Conservation (phyloP, 2,329 filamentous ascomycete species). For the Elsinoe australis region DNA sequence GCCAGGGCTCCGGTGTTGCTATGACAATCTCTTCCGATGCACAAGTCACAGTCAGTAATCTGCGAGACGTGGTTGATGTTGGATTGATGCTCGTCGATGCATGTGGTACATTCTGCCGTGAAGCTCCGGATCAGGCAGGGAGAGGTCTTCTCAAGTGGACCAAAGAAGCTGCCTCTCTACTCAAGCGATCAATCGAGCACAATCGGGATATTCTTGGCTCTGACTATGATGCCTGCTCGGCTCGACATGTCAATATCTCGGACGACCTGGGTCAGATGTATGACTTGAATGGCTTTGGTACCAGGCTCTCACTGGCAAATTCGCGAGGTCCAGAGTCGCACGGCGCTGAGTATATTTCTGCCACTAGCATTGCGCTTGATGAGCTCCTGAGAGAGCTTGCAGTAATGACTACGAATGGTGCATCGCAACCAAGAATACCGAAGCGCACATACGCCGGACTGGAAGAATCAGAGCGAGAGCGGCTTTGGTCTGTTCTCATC, state of each 20-base stretch:
- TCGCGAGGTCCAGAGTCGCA: too few species aligned
- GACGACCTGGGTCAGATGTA: too few species aligned
- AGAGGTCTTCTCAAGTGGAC: not conserved
- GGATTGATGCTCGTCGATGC: not conserved
- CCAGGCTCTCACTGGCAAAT: too few species aligned
- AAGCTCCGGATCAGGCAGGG: not conserved
- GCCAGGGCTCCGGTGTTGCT: constrained; percentile 15
- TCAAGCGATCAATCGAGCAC: not conserved
- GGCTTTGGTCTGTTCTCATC: constrained; percentile 13
- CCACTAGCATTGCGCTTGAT: too few species aligned
- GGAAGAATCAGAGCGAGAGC: constrained; percentile 12
- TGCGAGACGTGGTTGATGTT: not conserved
- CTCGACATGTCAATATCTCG: not conserved
- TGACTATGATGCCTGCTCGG: not conserved
- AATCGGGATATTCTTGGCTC: not conserved
- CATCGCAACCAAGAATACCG: not conserved
- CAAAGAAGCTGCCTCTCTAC: not conserved
- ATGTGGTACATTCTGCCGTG: not conserved
- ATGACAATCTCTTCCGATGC: constrained; percentile 3
- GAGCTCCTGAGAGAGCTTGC: not conserved
- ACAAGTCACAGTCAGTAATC: not conserved
- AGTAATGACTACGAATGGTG: not conserved
- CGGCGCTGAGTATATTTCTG: too few species aligned
- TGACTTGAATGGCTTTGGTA: too few species aligned
- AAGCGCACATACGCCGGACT: constrained; percentile 24